Percentiles rank a stretch among this genome's conserved stretches.
Evolutionary conservation across 768 basidiomycete genomes (phyloP).

Genomic region (Rhodotorula sphaerocarpa): DNA sequence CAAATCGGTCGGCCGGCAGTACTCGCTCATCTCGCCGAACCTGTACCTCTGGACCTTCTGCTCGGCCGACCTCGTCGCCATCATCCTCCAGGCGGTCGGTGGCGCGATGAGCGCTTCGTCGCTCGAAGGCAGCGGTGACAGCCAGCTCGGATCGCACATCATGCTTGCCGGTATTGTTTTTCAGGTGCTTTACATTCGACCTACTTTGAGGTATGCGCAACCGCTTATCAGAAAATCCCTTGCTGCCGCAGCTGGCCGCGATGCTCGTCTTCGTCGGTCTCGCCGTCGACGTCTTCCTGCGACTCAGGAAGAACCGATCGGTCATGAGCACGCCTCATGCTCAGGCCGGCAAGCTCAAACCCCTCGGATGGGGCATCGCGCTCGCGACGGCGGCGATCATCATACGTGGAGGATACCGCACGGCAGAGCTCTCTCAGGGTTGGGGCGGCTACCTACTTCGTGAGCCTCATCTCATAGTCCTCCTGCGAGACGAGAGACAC

Average conservation of each 20-base stretch:
- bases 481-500: background rate
- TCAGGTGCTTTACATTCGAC: too few relatives aligned
- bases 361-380: slow-evolving; percentile 4
- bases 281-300: slow-evolving; percentile 39
- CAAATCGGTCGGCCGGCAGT: slow-evolving; percentile 38
- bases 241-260: background rate
- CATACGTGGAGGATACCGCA: slow-evolving; percentile 12
- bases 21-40: slow-evolving; percentile 31
- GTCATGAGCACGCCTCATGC: background rate
- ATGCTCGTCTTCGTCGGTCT: slow-evolving; percentile 41
- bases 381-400: slow-evolving; percentile 14
- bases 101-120: slow-evolving; percentile 40
- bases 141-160: slow-evolving; percentile 31
- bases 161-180: slow-evolving; percentile 44
- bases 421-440: slow-evolving; percentile 16
- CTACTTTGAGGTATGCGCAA: too few relatives aligned
- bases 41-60: slow-evolving; percentile 42
- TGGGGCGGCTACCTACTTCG: slow-evolving; percentile 21
- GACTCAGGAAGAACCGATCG: background rate
- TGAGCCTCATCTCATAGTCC: background rate
- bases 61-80: slow-evolving; percentile 39
- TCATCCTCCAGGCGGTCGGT: slow-evolving; percentile 42
- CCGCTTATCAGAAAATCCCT: background rate
- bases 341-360: background rate
- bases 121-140: background rate